Base-by-base conservation (phyloP, 2,329 filamentous ascomycete genomes). In the Pseudocercospora eumusae region DNA sequence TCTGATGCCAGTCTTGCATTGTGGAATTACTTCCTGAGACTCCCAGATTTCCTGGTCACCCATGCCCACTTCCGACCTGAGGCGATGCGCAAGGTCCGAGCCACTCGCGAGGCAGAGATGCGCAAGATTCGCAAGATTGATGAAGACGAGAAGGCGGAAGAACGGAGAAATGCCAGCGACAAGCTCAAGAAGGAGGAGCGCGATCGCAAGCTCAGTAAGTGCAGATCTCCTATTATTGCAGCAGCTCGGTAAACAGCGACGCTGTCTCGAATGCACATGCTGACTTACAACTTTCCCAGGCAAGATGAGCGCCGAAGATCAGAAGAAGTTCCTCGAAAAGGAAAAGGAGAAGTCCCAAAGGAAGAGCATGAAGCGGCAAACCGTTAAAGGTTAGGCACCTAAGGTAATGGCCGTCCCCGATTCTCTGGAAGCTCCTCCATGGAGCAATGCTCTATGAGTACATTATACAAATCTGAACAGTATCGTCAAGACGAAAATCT, bases 1-100 rank as follows among this genome's bases (percentile, higher is more conserved):
- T 56, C 56, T 42, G 67, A 84, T 2, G 77, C 82, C 69, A 83
- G 86, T 75, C 74, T 89, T 20, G 88, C 91, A 25, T 79, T 98
- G 64, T 92, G 96, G 81, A 80, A 84, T 40, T 87, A 90, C 78
- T 96, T 74, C 82, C 77, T 97, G 59, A 89, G 91, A 66, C 80
- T 97, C n/a, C 84, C 92, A 44, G 95, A 99, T 75, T 81, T 84
- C 69, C 88, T 99, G 54, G 92, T 89, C 60, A 81, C 86, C 60
- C 79, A 79, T 25, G 93, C 86, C 10, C 93, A 91, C 77, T 97
- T 97, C 87, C 91, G 95, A 11, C 86, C 91, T 40, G 81, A 98
- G 81, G 92, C 96, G 33, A 80, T 89, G 75, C 91, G 91, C 76
- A 96, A 96, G 82, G 84, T 99, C 68, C 87, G 87, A 72, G 81